Evolutionary conservation across 1,139 yeast species (phyloP).

Genomic region (Geotrichum histeridarum): DNA sequence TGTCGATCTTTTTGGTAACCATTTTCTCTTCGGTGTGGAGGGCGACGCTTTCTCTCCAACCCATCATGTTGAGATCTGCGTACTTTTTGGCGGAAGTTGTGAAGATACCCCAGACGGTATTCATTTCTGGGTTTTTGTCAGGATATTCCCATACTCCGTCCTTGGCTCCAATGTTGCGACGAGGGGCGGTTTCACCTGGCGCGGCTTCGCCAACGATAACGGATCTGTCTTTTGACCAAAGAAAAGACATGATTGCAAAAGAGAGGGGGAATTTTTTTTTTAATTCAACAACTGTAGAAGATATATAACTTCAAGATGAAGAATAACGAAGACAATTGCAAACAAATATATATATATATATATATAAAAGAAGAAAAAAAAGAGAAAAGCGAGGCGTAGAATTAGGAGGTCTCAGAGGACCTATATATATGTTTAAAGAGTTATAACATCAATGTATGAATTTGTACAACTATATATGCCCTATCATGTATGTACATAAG

Average conservation of each 20-base stretch:
- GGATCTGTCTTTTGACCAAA: slow-evolving; percentile 12
- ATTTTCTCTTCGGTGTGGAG: slow-evolving; percentile 71
- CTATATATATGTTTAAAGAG: too few relatives aligned
- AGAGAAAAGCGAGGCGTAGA: too few relatives aligned
- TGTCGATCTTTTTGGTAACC: slow-evolving; percentile 72
- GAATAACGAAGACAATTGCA: too few relatives aligned
- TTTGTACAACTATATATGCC: too few relatives aligned
- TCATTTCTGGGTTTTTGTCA: slow-evolving; percentile 33
- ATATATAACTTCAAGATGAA: too few relatives aligned
- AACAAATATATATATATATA: too few relatives aligned
- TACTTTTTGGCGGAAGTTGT: slow-evolving; percentile 58
- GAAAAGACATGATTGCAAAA: background rate
- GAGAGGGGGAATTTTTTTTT: background rate
- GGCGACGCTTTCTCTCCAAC: slow-evolving; percentile 71
- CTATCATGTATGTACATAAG: too few relatives aligned
- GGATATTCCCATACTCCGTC: slow-evolving; percentile 44
- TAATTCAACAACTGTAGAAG: too few relatives aligned
- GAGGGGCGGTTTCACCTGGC: slow-evolving; percentile 86
- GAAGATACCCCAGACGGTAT: slow-evolving; percentile 66
- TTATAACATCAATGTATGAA: too few relatives aligned
- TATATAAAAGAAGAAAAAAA: too few relatives aligned
- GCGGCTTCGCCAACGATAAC: slow-evolving; percentile 79
- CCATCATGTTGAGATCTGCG: slow-evolving; percentile 58
- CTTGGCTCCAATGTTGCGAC: slow-evolving; percentile 63
- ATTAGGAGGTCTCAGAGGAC: too few relatives aligned